These are phyloP conservation scores for Hebeloma cylindrosporum DNA, from an alignment of 768 basidiomycete species.

Conservation along the genomic window DNA sequence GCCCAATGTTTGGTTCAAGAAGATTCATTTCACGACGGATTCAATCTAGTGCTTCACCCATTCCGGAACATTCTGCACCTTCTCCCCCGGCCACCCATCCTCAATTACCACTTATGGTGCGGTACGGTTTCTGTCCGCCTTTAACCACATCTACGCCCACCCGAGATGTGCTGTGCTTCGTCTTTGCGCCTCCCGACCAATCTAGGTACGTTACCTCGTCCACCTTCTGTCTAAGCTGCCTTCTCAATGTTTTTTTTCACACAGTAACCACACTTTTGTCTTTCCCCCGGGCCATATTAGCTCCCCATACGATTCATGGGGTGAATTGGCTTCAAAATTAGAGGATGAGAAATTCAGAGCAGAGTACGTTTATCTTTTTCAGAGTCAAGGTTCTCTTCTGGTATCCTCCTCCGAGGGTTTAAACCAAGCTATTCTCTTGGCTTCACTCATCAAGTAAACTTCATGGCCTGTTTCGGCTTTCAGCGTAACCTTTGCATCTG, in stretches of 20 bases:
- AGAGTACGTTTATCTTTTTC: constrained; percentile 65
- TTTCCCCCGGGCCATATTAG: constrained; percentile 36
- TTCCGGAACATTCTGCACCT: constrained; percentile 22
- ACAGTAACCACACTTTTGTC: constrained; percentile 38
- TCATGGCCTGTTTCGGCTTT: constrained; percentile 11
- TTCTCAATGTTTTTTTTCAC: constrained; percentile 20
- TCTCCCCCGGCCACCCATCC: constrained; percentile 24
- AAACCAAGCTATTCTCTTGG: constrained; percentile 11
- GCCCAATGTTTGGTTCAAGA: too few relatives aligned
- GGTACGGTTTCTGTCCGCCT: constrained; percentile 50
- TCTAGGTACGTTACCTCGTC: constrained; percentile 33
- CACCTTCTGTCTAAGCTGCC: constrained; percentile 9
- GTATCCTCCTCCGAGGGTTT: constrained; percentile 21
- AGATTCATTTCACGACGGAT: neutral
- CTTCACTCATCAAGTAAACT: constrained; percentile 12
- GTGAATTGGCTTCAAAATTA: constrained; percentile 69
- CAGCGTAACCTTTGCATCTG: constrained; percentile 18
- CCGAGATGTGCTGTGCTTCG: constrained; percentile 64
- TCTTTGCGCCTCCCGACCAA: constrained; percentile 74
- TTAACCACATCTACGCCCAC: constrained; percentile 62
- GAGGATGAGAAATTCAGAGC: constrained; percentile 72
- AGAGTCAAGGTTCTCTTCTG: constrained; percentile 27
- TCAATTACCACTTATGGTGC: constrained; percentile 41
- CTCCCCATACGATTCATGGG: constrained; percentile 69
- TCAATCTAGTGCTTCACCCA: constrained; percentile 25